These are phyloP conservation scores for Aaosphaeria arxii DNA, from an alignment of 2,329 filamentous ascomycete species.

Conservation along the genomic window DNA sequence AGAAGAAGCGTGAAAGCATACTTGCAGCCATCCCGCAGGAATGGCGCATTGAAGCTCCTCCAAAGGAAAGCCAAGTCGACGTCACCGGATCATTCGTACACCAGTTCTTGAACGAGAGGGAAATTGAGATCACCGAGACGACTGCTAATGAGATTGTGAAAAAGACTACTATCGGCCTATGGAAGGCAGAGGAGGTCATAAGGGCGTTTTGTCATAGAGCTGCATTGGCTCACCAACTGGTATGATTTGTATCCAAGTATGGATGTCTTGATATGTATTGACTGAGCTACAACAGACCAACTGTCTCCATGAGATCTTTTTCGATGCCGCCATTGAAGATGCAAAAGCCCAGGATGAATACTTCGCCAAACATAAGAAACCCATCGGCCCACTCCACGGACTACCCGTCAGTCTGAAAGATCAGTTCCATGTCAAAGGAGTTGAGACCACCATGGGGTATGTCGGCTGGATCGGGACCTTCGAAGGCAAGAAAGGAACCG, in stretches of 20 bases:
- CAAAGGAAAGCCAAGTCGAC: conserved; percentile 51
- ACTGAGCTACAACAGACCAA: conserved; percentile 14
- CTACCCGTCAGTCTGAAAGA: conserved; percentile 49
- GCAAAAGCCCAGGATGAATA: conserved; percentile 43
- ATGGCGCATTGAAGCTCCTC: conserved; percentile 53
- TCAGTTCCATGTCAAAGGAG: conserved; percentile 48
- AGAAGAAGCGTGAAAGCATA: conserved; percentile 54
- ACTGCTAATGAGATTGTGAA: conserved; percentile 56
- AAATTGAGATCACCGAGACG: conserved; percentile 61
- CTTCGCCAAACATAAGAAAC: conserved; percentile 29
- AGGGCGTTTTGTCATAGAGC: conserved; percentile 57
- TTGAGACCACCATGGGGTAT: conserved; percentile 57
- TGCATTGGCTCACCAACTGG: conserved; percentile 51
- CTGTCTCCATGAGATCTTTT: conserved; percentile 49
- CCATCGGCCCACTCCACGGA: conserved; percentile 45
- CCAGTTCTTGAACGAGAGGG: conserved; percentile 51
- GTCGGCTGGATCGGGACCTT: conserved; percentile 64
- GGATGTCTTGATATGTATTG: too few species aligned
- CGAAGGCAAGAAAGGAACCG: conserved; percentile 53
- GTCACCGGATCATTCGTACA: conserved; percentile 50
- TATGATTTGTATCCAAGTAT: conserved; percentile 9
- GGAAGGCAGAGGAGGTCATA: conserved; percentile 56
- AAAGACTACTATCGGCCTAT: conserved; percentile 52
- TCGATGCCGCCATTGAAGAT: conserved; percentile 42
- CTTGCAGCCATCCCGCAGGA: conserved; percentile 54